Conservation (phyloP, 306 rosid genomes). For the Hippophae tibetana region DNA sequence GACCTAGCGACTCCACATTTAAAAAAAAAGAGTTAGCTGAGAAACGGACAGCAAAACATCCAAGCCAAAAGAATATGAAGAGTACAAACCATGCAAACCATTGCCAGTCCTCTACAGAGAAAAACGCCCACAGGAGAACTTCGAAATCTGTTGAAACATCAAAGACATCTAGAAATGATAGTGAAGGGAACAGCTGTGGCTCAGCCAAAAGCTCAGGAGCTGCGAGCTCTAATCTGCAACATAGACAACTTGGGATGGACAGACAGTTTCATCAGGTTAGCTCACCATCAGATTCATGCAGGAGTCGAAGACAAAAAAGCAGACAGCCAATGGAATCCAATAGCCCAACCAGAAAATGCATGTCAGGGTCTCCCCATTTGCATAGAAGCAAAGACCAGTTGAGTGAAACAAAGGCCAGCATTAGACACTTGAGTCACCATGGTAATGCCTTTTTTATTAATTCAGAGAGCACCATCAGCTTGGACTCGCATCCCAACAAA, state of each 20-base stretch:
- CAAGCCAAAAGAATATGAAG: slow-evolving; percentile 24
- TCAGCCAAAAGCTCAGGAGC: slow-evolving; percentile 27
- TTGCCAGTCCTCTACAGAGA: slow-evolving; percentile 24
- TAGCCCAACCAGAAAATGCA: slow-evolving; percentile 33
- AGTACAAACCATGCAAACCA: slow-evolving; percentile 24
- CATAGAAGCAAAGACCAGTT: slow-evolving; percentile 30
- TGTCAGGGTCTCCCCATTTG: slow-evolving; percentile 31
- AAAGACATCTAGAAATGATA: slow-evolving; percentile 21
- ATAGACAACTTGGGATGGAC: slow-evolving; percentile 45
- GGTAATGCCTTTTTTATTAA: slow-evolving; percentile 38
- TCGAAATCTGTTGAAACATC: slow-evolving; percentile 32
- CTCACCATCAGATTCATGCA: slow-evolving; percentile 34
- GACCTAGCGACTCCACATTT: slow-evolving; percentile 19
- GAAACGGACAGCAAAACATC: slow-evolving; percentile 26
- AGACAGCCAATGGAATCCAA: slow-evolving; percentile 25
- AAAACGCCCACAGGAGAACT: slow-evolving; percentile 23
- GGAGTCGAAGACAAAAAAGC: slow-evolving; percentile 29
- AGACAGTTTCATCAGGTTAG: slow-evolving; percentile 42
- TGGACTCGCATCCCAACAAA: slow-evolving; percentile 18
- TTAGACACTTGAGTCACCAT: slow-evolving; percentile 29
- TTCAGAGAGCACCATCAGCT: slow-evolving; percentile 24
- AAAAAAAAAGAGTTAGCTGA: slow-evolving; percentile 32
- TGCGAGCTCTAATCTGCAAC: slow-evolving; percentile 51
- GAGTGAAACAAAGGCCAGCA: slow-evolving; percentile 24
- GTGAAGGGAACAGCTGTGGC: slow-evolving; percentile 26